These are phyloP conservation scores for Pythium dissotocum DNA, from an alignment of 352 stramenopile species.

Conservation along the genomic window DNA sequence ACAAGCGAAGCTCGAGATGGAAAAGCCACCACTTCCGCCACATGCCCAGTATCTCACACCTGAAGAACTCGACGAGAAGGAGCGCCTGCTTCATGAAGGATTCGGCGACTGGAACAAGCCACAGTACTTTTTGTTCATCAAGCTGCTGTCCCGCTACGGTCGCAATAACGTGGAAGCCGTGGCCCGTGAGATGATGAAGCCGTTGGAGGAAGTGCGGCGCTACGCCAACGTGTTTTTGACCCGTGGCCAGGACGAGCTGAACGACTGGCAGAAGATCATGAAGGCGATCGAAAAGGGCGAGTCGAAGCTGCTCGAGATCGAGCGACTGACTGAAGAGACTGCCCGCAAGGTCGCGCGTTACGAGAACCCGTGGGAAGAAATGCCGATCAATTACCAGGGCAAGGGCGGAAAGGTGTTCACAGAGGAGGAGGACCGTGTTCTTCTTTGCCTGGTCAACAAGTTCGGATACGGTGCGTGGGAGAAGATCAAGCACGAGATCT, in stretches of 20 bases:
- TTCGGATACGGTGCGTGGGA: conserved; percentile 98
- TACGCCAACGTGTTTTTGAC: conserved; percentile 72
- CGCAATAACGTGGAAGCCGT: conserved; percentile 76
- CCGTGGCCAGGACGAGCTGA: conserved; percentile 70
- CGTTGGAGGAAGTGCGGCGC: conserved; percentile 68
- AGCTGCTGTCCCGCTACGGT: conserved; percentile 77
- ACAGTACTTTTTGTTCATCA: conserved; percentile 87
- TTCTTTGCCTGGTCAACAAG: conserved; percentile 96
- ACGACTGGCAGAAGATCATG: conserved; percentile 82
- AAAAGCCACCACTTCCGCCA: conserved; percentile 73
- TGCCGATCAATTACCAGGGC: conserved; percentile 89
- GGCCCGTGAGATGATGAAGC: conserved; percentile 82
- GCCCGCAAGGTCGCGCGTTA: conserved; percentile 76
- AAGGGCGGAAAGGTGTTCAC: conserved; percentile 93
- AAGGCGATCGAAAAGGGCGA: conserved; percentile 90
- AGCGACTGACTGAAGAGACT: conserved; percentile 77
- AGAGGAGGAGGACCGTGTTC: conserved; percentile 97
- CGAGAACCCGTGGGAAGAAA: conserved; percentile 83
- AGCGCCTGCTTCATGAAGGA: conserved; percentile 83
- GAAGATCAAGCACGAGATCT: conserved; percentile 96
- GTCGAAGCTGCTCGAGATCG: conserved; percentile 86
- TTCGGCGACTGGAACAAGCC: conserved; percentile 89
- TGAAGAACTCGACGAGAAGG: conserved; percentile 92
- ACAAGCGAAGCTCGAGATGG: conserved; percentile 67
- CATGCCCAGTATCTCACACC: conserved; percentile 80